Percentiles rank a stretch among this genome's conserved stretches.
Evolutionary conservation across 352 stramenopile species (phyloP).

Genomic region (Globisporangium middletonii): DNA sequence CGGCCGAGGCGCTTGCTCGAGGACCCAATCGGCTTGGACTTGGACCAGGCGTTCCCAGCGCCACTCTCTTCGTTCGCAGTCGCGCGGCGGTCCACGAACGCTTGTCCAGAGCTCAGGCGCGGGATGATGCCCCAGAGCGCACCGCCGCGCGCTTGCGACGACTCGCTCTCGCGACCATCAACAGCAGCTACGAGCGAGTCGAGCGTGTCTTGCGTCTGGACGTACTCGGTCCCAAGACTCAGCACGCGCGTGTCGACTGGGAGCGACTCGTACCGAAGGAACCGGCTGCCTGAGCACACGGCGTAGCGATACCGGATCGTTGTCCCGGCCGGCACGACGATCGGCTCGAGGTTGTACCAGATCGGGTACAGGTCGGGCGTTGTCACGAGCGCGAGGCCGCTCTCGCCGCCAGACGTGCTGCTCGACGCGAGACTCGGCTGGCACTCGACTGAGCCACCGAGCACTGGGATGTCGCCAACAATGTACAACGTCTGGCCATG

Average conservation of each 20-base stretch:
- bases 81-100: conserved; percentile 72
- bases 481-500: conserved; percentile 82
- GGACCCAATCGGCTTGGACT: conserved; percentile 12
- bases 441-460: conserved; percentile 59
- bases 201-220: conserved; percentile 75
- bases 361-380: conserved; percentile 84
- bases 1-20: conserved; percentile 17
- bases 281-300: conserved; percentile 72
- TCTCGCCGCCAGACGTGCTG: conserved; percentile 26
- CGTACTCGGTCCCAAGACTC: conserved; percentile 42
- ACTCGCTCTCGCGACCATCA: conserved; percentile 3
- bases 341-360: conserved; percentile 86
- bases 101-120: conserved; percentile 76
- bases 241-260: conserved; percentile 38
- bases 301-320: conserved; percentile 83
- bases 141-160: conserved; percentile 13
- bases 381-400: conserved; percentile 73
- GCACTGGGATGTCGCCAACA: conserved; percentile 60
- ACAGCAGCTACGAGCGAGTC: conserved; percentile 23
- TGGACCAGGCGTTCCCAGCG: conserved; percentile 13
- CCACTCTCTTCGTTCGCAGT: conserved; percentile 33
- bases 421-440: conserved; percentile 34
- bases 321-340: conserved; percentile 54
- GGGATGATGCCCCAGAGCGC: conserved; percentile 54
- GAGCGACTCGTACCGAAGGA: conserved; percentile 69